Base-by-base conservation (phyloP, 352 stramenopile species). In the Globisporangium heterothallicum region DNA sequence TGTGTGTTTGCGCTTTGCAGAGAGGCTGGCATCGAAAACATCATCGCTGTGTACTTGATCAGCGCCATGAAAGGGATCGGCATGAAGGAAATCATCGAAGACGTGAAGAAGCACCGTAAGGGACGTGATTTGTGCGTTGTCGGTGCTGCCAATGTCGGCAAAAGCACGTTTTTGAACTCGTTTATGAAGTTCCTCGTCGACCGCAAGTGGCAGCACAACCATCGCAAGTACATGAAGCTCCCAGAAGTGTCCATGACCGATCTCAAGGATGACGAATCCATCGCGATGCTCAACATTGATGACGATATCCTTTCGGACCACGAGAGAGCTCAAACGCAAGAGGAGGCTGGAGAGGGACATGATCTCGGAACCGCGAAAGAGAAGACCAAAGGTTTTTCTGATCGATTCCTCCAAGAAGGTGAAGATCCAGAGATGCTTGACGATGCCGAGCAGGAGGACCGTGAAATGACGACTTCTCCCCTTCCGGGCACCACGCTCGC, bases 131-230 rank as follows among this genome's bases (percentile, higher is more conserved):
- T 97, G 22, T 96, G 93, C 64, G 85, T 97, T 0, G 78, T 97
- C 3, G 90, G 90, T 29, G 85, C 88, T 6, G 90, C 88, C 16
- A 97, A 97, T 60, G 90, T 95, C 7, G 90, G 90, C 56, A 97
- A 97, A 64, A 93, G 75, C 48, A 95, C 86, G 42, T 97, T 97
- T 56, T 68, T 97, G 22, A 97, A 97, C 68, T 83, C 85, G 41
- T 80, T 97, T 48, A 73, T 97, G 59, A 76, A 86, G 45, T 79
- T 78, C 38, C 48, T 93, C n/a, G 65, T 82, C 29, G 75, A 88
- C 32, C 77, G 78, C 58, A 91, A 91, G 65, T 91, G 79, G 79
- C 73, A 88, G 55, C 79, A 91, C 59, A 91, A 91, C 65, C 79
- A 91, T 53, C 77, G 79, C 68, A 88, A 88, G 64, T 91, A 88